These are phyloP conservation scores for Ramaria sp. DNA, from an alignment of 768 basidiomycete genomes.

Conservation along the genomic window DNA sequence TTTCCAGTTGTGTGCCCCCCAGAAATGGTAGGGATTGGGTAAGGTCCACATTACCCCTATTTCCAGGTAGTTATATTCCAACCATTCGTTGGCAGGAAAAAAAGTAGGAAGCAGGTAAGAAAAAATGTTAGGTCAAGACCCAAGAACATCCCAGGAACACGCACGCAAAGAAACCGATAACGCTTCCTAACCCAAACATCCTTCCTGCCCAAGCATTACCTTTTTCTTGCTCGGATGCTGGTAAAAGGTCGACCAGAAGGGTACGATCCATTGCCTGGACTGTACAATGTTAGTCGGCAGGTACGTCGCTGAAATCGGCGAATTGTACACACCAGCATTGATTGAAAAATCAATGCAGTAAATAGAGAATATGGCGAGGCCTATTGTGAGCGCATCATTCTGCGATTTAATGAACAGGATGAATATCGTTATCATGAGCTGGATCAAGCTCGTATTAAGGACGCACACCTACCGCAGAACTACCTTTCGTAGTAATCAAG, in stretches of 20 bases:
- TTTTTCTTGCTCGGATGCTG: conserved; percentile 60
- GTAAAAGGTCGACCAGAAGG: conserved; percentile 76
- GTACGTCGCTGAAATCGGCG: neutral
- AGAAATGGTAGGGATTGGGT: conserved; percentile 59
- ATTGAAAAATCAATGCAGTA: conserved; percentile 59
- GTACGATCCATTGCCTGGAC: conserved; percentile 89
- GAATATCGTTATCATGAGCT: neutral
- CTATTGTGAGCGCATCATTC: conserved; percentile 62
- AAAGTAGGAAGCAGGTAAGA: neutral
- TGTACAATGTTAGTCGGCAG: conserved; percentile 16
- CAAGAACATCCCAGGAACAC: conserved; percentile 19
- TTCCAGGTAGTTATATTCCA: neutral
- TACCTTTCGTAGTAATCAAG: conserved; percentile 27
- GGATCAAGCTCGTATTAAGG: neutral
- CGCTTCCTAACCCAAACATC: conserved; percentile 83
- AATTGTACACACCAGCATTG: conserved; percentile 29
- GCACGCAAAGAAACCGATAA: conserved; percentile 82
- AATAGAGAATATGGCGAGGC: conserved; percentile 62
- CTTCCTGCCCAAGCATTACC: conserved; percentile 94
- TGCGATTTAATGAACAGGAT: conserved; percentile 15
- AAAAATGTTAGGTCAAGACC: neutral
- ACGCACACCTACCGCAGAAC: conserved; percentile 22
- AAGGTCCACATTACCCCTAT: conserved; percentile 74
- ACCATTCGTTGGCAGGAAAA: neutral
- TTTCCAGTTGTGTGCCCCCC: conserved; percentile 71